phyloP scores from a whole-genome alignment of 1,284 basidiomycete genomes.

The Malassezia nana region DNA sequence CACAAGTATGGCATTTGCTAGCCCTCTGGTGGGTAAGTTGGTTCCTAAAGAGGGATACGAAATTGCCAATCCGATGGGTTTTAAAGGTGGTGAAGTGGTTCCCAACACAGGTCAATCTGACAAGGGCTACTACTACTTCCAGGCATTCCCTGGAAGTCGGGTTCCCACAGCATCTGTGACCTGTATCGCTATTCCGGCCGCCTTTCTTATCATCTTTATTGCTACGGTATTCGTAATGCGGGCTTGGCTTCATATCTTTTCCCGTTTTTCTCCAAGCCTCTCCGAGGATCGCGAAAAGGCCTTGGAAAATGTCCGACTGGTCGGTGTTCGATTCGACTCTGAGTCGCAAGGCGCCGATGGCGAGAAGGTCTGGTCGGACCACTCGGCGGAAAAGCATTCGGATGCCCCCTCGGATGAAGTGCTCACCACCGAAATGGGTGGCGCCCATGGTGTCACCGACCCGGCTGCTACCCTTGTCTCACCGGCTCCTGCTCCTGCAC shows the following conservation, averaged over 20 bases:
- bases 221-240: neutral
- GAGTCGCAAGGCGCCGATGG: neutral
- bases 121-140: conserved; percentile 4
- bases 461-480: neutral
- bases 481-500: neutral
- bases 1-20: neutral
- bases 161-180: conserved; percentile 4
- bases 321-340: conserved; percentile 6
- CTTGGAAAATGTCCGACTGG: conserved; percentile 10
- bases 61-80: neutral
- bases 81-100: neutral
- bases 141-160: conserved; percentile 11
- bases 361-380: neutral
- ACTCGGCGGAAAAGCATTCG: neutral
- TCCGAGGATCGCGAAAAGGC: conserved; percentile 9
- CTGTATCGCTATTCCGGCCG: conserved; percentile 1
- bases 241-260: neutral
- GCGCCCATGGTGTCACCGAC: neutral
- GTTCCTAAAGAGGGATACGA: neutral
- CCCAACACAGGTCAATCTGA: neutral
- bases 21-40: neutral
- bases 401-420: neutral
- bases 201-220: neutral
- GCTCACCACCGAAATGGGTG: neutral
- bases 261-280: neutral